phyloP scores from a whole-genome alignment of 2,329 filamentous ascomycete species.

The Sporothrix phasma region DNA sequence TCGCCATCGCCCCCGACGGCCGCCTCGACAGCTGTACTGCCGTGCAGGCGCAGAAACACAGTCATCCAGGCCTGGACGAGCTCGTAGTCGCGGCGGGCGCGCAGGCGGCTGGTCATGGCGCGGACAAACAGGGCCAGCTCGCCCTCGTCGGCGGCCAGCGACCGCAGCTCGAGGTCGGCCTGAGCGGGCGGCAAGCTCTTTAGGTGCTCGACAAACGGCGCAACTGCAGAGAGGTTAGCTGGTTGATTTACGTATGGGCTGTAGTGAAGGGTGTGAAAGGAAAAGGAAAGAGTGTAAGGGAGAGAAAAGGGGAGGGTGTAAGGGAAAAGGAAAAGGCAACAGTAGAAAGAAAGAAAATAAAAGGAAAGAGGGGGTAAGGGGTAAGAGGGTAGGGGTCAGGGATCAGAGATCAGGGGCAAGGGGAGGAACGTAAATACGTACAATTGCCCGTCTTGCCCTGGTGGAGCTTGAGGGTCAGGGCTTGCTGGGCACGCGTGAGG shows the following conservation, averaged over 20 bases:
- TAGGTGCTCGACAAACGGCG: conserved; percentile 64
- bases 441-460: conserved; percentile 49
- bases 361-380: not conserved
- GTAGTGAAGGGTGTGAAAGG: too few species aligned
- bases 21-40: not conserved
- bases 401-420: conserved; percentile 12
- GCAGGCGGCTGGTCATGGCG: conserved; percentile 65
- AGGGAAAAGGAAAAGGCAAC: too few species aligned
- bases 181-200: conserved; percentile 74
- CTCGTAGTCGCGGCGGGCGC: conserved; percentile 72
- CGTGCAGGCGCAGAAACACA: conserved; percentile 75
- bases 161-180: conserved; percentile 84
- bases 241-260: too few species aligned
- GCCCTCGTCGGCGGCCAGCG: conserved; percentile 46
- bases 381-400: not conserved
- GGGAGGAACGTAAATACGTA: conserved; percentile 29
- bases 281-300: too few species aligned
- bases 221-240: conserved; percentile 32
- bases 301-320: too few species aligned
- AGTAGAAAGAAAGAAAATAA: not conserved
- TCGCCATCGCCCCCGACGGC: not conserved
- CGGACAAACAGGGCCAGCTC: conserved; percentile 72
- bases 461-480: conserved; percentile 48
- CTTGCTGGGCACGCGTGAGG: conserved; percentile 44
- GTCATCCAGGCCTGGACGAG: conserved; percentile 96